Conservation (phyloP, 2,329 filamentous ascomycete species). For the Periconia digitata region DNA sequence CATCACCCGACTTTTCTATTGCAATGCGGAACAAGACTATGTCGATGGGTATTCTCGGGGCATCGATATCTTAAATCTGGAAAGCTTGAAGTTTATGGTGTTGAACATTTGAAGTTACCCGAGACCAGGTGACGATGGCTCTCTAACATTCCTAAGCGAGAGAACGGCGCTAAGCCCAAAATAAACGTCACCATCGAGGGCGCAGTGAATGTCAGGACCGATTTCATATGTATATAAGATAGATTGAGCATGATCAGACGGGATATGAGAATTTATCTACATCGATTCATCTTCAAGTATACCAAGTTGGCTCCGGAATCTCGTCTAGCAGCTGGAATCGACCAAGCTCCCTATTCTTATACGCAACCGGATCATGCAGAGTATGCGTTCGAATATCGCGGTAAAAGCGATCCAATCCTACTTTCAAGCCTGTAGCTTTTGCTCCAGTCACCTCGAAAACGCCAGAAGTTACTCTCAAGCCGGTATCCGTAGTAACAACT, state of each 20-base stretch:
- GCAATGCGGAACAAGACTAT: too few relatives aligned
- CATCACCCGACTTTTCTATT: neutral
- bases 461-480: constrained; percentile 59
- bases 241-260: too few relatives aligned
- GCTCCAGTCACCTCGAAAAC: constrained; percentile 67
- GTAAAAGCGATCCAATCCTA: constrained; percentile 67
- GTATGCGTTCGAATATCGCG: constrained; percentile 67
- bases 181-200: neutral
- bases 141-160: too few relatives aligned
- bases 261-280: too few relatives aligned
- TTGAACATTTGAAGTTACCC: too few relatives aligned
- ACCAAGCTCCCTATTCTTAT: constrained; percentile 66
- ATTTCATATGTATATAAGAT: too few relatives aligned
- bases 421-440: constrained; percentile 58
- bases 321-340: constrained; percentile 59
- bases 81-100: too few relatives aligned
- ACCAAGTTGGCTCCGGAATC: constrained; percentile 62
- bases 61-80: too few relatives aligned
- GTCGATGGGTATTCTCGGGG: too few relatives aligned
- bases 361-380: constrained; percentile 67
- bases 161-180: neutral
- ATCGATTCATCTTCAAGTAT: too few relatives aligned
- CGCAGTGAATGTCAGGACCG: too few relatives aligned
- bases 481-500: constrained; percentile 63
- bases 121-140: too few relatives aligned